Conservation (phyloP, 2,329 filamentous ascomycete species). For the Teratosphaeria epicoccoides region DNA sequence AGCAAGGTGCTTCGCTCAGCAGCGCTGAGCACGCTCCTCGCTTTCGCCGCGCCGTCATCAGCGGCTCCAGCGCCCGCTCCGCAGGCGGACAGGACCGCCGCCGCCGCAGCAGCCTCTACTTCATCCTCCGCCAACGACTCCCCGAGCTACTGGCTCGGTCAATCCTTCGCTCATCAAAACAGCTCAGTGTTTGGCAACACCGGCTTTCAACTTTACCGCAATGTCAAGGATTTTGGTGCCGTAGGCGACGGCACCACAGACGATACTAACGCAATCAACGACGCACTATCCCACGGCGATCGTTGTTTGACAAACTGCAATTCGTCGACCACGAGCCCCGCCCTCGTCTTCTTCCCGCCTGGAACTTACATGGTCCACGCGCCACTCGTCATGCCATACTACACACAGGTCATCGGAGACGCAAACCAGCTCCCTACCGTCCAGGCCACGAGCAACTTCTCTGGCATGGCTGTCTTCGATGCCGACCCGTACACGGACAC, state of each 20-base stretch:
- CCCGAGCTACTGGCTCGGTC: constrained; percentile 60
- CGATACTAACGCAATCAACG: constrained; percentile 46
- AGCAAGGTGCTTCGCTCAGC: constrained; percentile 17
- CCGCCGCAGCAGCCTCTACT: constrained; percentile 13
- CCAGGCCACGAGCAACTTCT: constrained; percentile 44
- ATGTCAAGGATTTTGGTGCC: constrained; percentile 35
- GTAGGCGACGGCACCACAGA: constrained; percentile 52
- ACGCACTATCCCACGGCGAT: constrained; percentile 34
- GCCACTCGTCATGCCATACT: constrained; percentile 50
- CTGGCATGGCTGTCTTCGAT: constrained; percentile 82
- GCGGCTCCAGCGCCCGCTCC: constrained; percentile 7
- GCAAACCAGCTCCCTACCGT: constrained; percentile 42
- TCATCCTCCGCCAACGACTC: constrained; percentile 2
- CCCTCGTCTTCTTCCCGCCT: constrained; percentile 44
- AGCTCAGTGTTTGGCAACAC: constrained; percentile 55
- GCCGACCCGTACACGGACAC: constrained; percentile 65
- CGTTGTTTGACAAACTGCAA: constrained; percentile 41
- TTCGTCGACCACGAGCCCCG: constrained; percentile 53
- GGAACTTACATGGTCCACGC: constrained; percentile 48
- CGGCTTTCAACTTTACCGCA: constrained; percentile 51
- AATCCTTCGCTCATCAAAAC: constrained; percentile 51
- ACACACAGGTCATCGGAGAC: constrained; percentile 51
- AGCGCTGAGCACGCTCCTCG: constrained; percentile 21
- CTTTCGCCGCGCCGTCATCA: constrained; percentile 11
- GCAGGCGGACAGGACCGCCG: constrained; percentile 11